Percentiles rank a stretch among this genome's conserved stretches.
These are phyloP conservation scores for Oryza rufipogon DNA, from an alignment of 176 grass and related monocot genomes.

Conservation along the genomic window DNA sequence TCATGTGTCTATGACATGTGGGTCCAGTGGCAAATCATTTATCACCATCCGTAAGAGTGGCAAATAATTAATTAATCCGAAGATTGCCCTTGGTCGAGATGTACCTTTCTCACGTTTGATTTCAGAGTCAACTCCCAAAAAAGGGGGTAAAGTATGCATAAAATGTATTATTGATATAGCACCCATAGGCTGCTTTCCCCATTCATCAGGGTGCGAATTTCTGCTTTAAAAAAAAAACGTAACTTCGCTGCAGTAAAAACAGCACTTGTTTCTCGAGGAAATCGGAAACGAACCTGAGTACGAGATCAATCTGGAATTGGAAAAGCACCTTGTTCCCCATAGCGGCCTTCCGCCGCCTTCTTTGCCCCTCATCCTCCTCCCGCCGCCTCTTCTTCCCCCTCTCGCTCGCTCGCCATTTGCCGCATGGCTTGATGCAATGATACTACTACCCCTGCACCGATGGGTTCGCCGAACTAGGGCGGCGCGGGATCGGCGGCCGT, in stretches of 20 bases:
- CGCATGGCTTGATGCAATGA: not conserved
- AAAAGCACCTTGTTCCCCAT: not conserved
- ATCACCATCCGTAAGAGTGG: too few species aligned
- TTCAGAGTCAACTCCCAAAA: conserved; percentile 16
- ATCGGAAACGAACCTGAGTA: not conserved
- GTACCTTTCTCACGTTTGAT: conserved; percentile 1
- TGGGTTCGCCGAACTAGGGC: not conserved
- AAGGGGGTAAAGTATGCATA: not conserved
- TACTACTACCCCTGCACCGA: not conserved
- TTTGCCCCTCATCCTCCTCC: not conserved
- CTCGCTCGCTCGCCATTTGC: not conserved
- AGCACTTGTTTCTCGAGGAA: not conserved
- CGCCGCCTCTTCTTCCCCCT: not conserved
- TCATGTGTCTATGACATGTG: too few species aligned
- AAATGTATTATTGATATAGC: not conserved
- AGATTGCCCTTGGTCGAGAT: not conserved
- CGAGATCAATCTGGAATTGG: not conserved
- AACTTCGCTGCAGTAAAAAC: not conserved
- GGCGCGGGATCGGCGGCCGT: not conserved
- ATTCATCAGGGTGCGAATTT: not conserved
- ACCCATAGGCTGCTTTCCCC: not conserved
- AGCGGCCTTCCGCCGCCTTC: not conserved
- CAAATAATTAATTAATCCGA: too few species aligned
- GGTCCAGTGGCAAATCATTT: too few species aligned
- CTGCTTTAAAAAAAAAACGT: not conserved